Evolutionary conservation across 2,329 filamentous ascomycete genomes (phyloP).

Genomic region (Teratosphaeria nubilosa): DNA sequence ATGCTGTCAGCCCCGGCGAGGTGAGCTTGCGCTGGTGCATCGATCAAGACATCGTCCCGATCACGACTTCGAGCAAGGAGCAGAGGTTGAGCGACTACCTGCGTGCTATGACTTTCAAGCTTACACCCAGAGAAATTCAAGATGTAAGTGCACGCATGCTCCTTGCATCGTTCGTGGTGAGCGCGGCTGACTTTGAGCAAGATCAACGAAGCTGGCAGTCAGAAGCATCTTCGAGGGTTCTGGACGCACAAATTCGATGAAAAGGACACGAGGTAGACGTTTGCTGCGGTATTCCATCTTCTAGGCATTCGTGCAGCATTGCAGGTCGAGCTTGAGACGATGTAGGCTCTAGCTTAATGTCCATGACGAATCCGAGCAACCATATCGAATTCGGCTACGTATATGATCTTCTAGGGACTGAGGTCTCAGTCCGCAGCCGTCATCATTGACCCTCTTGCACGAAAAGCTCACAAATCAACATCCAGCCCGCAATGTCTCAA

Average conservation of each 20-base stretch:
- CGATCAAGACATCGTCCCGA: conserved; percentile 48
- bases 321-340: no score
- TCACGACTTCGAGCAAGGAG: conserved; percentile 54
- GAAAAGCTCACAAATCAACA: no score
- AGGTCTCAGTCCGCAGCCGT: no score
- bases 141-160: conserved; percentile 17
- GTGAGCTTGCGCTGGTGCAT: conserved; percentile 51
- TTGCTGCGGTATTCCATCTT: no score
- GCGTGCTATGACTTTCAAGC: conserved; percentile 44
- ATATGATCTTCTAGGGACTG: no score
- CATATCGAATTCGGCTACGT: no score
- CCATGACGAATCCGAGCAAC: no score
- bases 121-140: conserved; percentile 49
- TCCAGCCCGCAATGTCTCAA: no score
- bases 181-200: conserved; percentile 5
- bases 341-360: no score
- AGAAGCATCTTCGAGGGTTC: conserved; percentile 44
- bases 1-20: conserved; percentile 48
- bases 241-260: conserved; percentile 41
- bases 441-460: no score
- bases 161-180: neutral
- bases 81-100: conserved; percentile 49
- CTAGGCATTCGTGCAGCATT: neutral
- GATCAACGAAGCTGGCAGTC: conserved; percentile 38
- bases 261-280: conserved; percentile 29